A percentile compares a stretch with the other conserved stretches of the same genome.
Conservation (phyloP, 805 yeast genomes). For the Cyberlindnera saturnus region DNA sequence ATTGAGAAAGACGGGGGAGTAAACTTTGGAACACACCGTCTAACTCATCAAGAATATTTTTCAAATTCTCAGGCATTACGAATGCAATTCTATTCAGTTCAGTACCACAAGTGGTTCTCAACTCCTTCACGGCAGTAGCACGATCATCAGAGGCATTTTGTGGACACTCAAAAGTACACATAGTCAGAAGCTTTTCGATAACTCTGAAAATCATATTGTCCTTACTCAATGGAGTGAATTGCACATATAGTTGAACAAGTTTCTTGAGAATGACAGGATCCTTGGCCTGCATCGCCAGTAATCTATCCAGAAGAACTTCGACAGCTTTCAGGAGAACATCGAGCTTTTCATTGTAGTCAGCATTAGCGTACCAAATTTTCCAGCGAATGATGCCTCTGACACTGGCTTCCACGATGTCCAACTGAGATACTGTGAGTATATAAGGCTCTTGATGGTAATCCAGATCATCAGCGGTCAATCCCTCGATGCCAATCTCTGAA, state of each 20-base stretch:
- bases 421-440: conserved; percentile 72
- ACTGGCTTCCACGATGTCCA: conserved; percentile 82
- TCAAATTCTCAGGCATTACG: conserved; percentile 87
- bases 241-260: conserved; percentile 87
- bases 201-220: conserved; percentile 79
- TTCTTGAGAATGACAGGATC: conserved; percentile 81
- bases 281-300: conserved; percentile 67
- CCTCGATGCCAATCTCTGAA: conserved; percentile 59
- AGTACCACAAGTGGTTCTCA: conserved; percentile 89
- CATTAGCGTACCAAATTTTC: conserved; percentile 82
- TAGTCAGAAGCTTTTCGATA: conserved; percentile 76
- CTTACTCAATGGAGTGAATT: conserved; percentile 85
- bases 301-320: conserved; percentile 65
- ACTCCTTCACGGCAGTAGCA: conserved; percentile 74
- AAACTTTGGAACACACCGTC: conserved; percentile 76
- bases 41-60: conserved; percentile 71
- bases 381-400: conserved; percentile 91
- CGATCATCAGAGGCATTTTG: conserved; percentile 60
- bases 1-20: conserved; percentile 70
- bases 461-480: conserved; percentile 49
- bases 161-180: conserved; percentile 80
- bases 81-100: conserved; percentile 91
- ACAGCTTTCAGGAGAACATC: conserved; percentile 49
- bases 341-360: conserved; percentile 42
- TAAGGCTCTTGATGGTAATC: conserved; percentile 61